phyloP scores from a whole-genome alignment of 257 asterid genomes.

The Plantago elongata region DNA sequence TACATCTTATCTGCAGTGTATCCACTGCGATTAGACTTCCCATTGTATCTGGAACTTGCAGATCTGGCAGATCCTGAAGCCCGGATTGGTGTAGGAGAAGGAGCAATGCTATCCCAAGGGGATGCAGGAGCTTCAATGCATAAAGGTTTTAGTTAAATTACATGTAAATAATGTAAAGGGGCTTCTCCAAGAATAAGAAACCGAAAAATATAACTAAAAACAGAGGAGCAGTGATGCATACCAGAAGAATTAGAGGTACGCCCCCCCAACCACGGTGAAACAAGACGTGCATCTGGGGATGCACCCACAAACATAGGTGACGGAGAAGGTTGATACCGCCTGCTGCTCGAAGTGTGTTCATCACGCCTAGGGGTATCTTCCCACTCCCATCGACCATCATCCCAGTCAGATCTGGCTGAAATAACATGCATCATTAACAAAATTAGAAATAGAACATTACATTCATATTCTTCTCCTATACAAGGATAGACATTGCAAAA shows the following conservation, averaged over 20 bases:
- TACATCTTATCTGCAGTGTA: slow-evolving; percentile 33
- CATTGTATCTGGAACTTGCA: slow-evolving; percentile 62
- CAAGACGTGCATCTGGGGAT: slow-evolving; percentile 94
- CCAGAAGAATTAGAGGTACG: slow-evolving; percentile 64
- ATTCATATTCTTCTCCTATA: too few species aligned
- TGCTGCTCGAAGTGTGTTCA: slow-evolving; percentile 43
- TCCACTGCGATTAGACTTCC: slow-evolving; percentile 34
- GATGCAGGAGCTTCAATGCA: slow-evolving; percentile 46
- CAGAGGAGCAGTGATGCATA: slow-evolving; percentile 20
- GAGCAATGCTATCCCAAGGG: slow-evolving; percentile 90
- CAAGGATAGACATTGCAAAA: too few species aligned
- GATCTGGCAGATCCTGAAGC: slow-evolving; percentile 82
- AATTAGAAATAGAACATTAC: slow-evolving; percentile 4
- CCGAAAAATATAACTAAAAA: slow-evolving; percentile 19
- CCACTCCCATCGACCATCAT: slow-evolving; percentile 98
- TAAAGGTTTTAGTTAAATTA: slow-evolving; percentile 20
- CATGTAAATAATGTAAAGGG: background rate
- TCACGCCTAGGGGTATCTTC: slow-evolving; percentile 77
- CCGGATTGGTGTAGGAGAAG: slow-evolving; percentile 90
- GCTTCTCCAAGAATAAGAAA: slow-evolving; percentile 2
- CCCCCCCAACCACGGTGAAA: slow-evolving; percentile 91
- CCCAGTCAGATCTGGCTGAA: slow-evolving; percentile 94
- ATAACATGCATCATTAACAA: slow-evolving; percentile 18
- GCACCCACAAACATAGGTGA: slow-evolving; percentile 82
- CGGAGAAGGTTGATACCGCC: slow-evolving; percentile 60